Percentiles rank a stretch among this genome's conserved stretches.
Evolutionary conservation across 2,329 filamentous ascomycete species (phyloP).

Genomic region (Ceratocystis huliohia): DNA sequence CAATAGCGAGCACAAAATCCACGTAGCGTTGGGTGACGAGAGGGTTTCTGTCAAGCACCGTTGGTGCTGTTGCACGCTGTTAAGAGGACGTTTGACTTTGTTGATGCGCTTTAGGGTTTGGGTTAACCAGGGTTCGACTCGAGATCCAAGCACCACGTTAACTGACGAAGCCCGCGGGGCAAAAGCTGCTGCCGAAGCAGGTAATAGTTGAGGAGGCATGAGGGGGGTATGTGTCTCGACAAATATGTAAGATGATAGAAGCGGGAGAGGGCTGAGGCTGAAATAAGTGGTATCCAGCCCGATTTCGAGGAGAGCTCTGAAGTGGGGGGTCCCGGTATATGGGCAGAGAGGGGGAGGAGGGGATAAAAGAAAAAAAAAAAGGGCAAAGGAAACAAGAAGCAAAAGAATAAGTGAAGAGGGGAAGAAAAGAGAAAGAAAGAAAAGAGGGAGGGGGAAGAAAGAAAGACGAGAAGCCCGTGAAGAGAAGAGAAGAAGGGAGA

Average conservation of each 20-base stretch:
- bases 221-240: slow-evolving; percentile 20
- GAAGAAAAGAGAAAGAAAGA: slow-evolving; percentile 14
- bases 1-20: slow-evolving; percentile 89
- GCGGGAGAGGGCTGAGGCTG: slow-evolving; percentile 11
- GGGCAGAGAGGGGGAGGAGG: slow-evolving; percentile 22
- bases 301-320: slow-evolving; percentile 4
- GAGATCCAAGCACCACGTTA: slow-evolving; percentile 84
- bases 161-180: slow-evolving; percentile 79
- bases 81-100: slow-evolving; percentile 88
- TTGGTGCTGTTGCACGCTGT: slow-evolving; percentile 91
- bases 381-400: slow-evolving; percentile 26
- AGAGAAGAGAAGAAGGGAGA: slow-evolving; percentile 27
- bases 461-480: slow-evolving; percentile 23
- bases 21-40: slow-evolving; percentile 80
- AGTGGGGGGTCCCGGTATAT: slow-evolving; percentile 10
- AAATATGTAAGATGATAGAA: slow-evolving; percentile 17
- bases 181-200: slow-evolving; percentile 91
- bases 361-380: slow-evolving; percentile 26
- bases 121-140: slow-evolving; percentile 93
- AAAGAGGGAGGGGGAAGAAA: slow-evolving; percentile 10
- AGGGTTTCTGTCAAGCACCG: slow-evolving; percentile 90
- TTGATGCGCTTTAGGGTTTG: slow-evolving; percentile 95
- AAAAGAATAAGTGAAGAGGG: slow-evolving; percentile 6
- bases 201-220: slow-evolving; percentile 89
- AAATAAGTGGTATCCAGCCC: slow-evolving; percentile 12